phyloP scores from a whole-genome alignment of 495 filamentous ascomycete genomes.

The Lasiosphaeriaceae sp. region DNA sequence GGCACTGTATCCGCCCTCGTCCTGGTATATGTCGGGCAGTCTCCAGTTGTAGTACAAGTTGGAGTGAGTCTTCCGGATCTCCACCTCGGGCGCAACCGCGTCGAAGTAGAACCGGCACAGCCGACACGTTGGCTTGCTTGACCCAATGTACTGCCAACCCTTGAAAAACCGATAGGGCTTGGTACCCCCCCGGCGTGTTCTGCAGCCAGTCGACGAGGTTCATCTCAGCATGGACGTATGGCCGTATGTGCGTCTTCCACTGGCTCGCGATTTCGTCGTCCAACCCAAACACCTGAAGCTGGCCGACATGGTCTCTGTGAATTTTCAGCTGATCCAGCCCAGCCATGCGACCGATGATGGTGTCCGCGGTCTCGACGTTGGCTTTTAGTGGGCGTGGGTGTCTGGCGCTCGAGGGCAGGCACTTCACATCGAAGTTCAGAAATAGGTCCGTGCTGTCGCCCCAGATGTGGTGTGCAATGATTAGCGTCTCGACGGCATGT shows the following conservation, averaged over 20 bases:
- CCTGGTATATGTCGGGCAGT: slow-evolving; percentile 7
- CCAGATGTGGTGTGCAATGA: slow-evolving; percentile 9
- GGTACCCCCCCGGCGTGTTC: slow-evolving; percentile 5
- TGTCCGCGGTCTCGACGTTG: background rate
- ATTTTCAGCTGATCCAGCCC: background rate
- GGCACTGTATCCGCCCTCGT: background rate
- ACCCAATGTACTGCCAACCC: slow-evolving; percentile 20
- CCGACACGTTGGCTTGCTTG: slow-evolving; percentile 22
- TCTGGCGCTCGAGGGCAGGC: background rate
- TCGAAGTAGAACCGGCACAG: slow-evolving; percentile 21
- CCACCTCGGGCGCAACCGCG: slow-evolving; percentile 1
- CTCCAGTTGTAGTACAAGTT: slow-evolving; percentile 13
- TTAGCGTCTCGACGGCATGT: slow-evolving; percentile 1
- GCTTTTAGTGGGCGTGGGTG: background rate
- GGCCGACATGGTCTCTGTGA: slow-evolving; percentile 2
- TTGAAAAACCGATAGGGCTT: slow-evolving; percentile 18
- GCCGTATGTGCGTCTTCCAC: background rate
- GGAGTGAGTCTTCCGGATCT: background rate
- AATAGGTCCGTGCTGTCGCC: slow-evolving; percentile 10
- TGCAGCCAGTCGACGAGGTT: slow-evolving; percentile 14
- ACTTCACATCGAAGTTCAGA: background rate
- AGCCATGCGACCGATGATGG: slow-evolving; percentile 7
- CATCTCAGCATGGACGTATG: slow-evolving; percentile 12
- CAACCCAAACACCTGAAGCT: slow-evolving; percentile 3
- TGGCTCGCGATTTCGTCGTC: background rate